Evolutionary conservation across 176 grass and related monocot species (phyloP).

Genomic region (Triticum aestivum): DNA sequence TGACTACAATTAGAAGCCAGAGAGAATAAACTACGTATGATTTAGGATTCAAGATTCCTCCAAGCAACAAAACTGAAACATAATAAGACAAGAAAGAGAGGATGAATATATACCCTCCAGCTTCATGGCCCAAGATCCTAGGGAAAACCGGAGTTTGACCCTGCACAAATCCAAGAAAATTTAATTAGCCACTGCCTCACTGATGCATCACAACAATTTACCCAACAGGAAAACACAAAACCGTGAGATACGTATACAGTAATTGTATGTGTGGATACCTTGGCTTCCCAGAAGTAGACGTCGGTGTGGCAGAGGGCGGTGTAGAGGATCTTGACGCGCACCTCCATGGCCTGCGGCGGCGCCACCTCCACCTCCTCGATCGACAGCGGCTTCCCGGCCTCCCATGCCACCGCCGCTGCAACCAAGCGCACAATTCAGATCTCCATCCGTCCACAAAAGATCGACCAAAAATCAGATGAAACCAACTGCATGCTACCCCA

Average conservation of each 20-base stretch:
- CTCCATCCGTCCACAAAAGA: no score
- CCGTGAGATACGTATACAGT: no score
- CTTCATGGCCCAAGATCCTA: constrained; percentile 88
- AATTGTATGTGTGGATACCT: constrained; percentile 29
- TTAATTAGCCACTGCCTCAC: not conserved
- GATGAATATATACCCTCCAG: constrained; percentile 60
- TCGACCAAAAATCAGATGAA: not conserved
- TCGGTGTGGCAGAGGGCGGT: constrained; percentile 87
- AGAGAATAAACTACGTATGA: no score
- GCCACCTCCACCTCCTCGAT: constrained; percentile 93
- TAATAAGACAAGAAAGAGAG: not conserved
- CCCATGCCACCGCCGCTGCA: constrained; percentile 83
- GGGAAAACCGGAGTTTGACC: constrained; percentile 85
- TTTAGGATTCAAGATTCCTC: no score
- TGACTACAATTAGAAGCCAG: not conserved
- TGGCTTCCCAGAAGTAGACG: constrained; percentile 96
- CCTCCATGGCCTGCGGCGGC: constrained; percentile 85
- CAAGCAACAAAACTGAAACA: not conserved
- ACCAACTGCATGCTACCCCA: not conserved
- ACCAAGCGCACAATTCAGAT: not conserved
- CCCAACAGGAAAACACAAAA: not conserved
- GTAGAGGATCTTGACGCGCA: constrained; percentile 84
- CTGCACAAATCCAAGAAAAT: constrained; percentile 30
- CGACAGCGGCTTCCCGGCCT: constrained; percentile 72
- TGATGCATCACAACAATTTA: not conserved